Percentiles rank a stretch among this genome's conserved stretches.
Evolutionary conservation across 352 stramenopile genomes (phyloP).

Genomic region (Globisporangium ultimum): DNA sequence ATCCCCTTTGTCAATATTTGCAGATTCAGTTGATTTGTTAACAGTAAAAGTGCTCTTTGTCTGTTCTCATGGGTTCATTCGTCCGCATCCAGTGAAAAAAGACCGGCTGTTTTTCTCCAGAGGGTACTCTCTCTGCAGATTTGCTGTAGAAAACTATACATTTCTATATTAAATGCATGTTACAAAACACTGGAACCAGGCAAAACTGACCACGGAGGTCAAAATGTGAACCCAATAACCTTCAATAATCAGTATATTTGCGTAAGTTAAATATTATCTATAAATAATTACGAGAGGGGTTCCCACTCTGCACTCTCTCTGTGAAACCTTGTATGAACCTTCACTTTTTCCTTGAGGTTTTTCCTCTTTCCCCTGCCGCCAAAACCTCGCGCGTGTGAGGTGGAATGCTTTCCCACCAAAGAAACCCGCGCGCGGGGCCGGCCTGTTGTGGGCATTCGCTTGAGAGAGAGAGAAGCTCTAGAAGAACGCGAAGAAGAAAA

Average conservation of each 20-base stretch:
- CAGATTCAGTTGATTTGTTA: background rate
- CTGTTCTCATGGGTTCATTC: background rate
- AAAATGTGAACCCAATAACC: too few relatives aligned
- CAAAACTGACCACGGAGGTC: too few relatives aligned
- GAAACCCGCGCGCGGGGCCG: background rate
- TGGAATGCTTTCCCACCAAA: constrained; percentile 1
- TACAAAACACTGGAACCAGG: too few relatives aligned
- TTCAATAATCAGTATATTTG: too few relatives aligned
- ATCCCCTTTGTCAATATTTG: too few relatives aligned
- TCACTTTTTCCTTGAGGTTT: constrained; percentile 1
- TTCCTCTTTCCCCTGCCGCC: constrained; percentile 1
- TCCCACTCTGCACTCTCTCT: background rate
- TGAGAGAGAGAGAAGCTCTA: constrained; percentile 1
- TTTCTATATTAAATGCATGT: background rate
- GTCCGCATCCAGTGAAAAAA: background rate
- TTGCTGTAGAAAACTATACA: background rate
- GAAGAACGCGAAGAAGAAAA: background rate
- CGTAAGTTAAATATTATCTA: too few relatives aligned
- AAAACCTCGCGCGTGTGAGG: background rate
- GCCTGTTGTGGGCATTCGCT: background rate
- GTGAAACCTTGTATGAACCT: background rate
- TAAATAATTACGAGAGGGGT: too few relatives aligned
- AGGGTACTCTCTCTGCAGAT: background rate
- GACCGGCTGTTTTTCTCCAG: background rate
- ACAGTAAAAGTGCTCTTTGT: background rate